phyloP scores from a whole-genome alignment of 345 rosid genomes.

The Eucalyptus curtisii region DNA sequence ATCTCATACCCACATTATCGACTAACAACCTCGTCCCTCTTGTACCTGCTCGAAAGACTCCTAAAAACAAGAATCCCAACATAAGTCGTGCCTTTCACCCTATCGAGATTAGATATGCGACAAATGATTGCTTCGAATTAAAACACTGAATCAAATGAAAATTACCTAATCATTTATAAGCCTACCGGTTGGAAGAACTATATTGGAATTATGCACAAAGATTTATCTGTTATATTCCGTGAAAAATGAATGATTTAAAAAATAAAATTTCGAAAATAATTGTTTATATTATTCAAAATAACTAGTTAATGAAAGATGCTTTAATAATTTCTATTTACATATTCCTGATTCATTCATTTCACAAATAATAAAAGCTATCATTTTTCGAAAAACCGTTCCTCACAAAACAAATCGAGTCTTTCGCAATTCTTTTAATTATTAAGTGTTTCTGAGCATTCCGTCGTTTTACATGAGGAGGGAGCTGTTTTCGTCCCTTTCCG shows the following conservation, averaged over 20 bases:
- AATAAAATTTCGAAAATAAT: rapidly evolving
- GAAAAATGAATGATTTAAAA: no score
- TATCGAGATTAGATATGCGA: neutral
- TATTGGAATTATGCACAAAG: rapidly evolving
- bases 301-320: no score
- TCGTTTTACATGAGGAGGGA: neutral
- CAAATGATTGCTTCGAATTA: neutral
- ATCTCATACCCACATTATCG: neutral
- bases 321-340: no score
- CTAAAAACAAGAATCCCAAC: neutral
- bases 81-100: neutral
- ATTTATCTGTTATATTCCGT: rapidly evolving
- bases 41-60: neutral
- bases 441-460: neutral
- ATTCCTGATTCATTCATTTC: no score
- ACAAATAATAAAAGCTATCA: no score
- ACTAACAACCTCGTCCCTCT: rapidly evolving
- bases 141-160: neutral
- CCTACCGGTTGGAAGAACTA: rapidly evolving
- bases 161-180: neutral
- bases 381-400: no score
- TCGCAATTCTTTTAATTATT: no score
- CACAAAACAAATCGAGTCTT: no score
- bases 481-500: neutral
- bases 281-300: rapidly evolving